Conservation (phyloP, 305 asterid species). For the Fraxinus sp. region DNA sequence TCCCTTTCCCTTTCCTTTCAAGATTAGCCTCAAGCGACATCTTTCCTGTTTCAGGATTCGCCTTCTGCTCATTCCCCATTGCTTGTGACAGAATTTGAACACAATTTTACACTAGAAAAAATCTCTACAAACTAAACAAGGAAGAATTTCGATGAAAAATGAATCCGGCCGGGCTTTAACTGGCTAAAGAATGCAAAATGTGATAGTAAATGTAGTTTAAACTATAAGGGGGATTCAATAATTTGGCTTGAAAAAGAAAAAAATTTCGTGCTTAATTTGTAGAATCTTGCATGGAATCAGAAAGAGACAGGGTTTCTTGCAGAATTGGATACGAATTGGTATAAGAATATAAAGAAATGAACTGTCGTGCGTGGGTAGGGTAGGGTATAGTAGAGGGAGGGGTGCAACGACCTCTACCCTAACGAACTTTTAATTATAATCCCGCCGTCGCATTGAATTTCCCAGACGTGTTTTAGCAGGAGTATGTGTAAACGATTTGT, state of each 20-base stretch:
- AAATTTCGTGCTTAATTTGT: neutral
- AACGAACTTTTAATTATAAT: conserved; percentile 51
- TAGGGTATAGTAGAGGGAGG: no score
- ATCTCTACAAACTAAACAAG: no score
- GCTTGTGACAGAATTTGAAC: no score
- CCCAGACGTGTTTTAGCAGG: conserved; percentile 32
- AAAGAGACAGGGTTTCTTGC: no score
- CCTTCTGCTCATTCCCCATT: conserved; percentile 16
- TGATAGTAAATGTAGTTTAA: neutral
- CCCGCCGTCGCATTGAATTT: conserved; percentile 40
- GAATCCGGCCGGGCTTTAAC: neutral
- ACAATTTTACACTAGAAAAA: no score
- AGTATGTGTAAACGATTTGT: conserved; percentile 16
- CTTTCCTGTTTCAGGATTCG: conserved; percentile 2
- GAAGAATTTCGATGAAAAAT: no score
- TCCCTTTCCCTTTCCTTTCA: neutral
- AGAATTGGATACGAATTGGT: conserved; percentile 16
- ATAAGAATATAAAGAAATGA: conserved; percentile 37
- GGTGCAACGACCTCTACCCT: conserved; percentile 46
- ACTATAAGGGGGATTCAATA: neutral
- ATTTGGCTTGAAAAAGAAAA: neutral
- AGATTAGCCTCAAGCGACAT: conserved; percentile 22
- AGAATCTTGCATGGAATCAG: neutral
- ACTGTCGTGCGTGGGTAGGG: neutral
- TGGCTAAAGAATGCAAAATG: neutral